Evolutionary conservation across 306 rosid genomes (phyloP).

Genomic region (Chamaecrista fasciculata): DNA sequence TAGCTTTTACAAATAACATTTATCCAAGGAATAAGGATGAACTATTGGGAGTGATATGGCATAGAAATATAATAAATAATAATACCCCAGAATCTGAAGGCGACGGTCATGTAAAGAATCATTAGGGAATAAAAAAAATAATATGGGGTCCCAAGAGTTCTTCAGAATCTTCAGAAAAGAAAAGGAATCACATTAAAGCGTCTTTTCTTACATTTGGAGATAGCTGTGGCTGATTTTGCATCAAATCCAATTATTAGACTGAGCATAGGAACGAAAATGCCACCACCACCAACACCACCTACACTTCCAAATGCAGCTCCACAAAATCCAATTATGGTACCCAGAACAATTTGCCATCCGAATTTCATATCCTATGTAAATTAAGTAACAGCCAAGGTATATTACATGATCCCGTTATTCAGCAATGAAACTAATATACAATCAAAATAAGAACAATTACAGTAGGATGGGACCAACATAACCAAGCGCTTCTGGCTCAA

Average conservation of each 20-base stretch:
- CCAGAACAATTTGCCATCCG: slow-evolving; percentile 78
- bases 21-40: background rate
- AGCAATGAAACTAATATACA: background rate
- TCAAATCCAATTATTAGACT: slow-evolving; percentile 83
- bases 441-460: background rate
- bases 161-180: background rate
- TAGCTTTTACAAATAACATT: background rate
- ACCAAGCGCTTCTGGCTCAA: background rate
- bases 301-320: slow-evolving; percentile 98
- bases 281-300: slow-evolving; percentile 99
- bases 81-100: no score
- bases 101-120: no score
- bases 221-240: slow-evolving; percentile 89
- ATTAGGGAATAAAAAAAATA: background rate
- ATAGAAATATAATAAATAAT: no score
- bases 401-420: background rate
- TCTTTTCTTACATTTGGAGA: slow-evolving; percentile 78
- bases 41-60: background rate
- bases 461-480: background rate
- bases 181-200: background rate
- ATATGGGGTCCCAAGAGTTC: background rate
- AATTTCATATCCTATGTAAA: slow-evolving; percentile 70
- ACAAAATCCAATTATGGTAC: slow-evolving; percentile 66
- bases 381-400: slow-evolving; percentile 7
- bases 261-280: slow-evolving; percentile 97